phyloP scores from a whole-genome alignment of 2,329 filamentous ascomycete species.

The Cercospora janseana region DNA sequence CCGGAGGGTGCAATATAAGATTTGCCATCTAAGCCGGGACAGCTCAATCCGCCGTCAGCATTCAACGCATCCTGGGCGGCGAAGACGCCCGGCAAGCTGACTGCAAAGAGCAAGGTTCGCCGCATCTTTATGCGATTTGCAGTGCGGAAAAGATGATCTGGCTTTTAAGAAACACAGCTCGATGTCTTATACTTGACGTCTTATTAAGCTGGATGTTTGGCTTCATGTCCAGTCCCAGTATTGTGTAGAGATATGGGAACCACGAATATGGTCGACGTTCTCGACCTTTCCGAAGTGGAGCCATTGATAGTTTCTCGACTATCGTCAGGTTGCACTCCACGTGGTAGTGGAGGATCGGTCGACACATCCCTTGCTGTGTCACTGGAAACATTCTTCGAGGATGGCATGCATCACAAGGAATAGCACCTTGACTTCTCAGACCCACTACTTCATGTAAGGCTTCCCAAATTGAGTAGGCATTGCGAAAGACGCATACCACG shows the following conservation, averaged over 20 bases:
- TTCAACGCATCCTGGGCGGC: not conserved
- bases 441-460: not conserved
- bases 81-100: not conserved
- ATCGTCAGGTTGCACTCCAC: not conserved
- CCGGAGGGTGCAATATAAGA: conserved; percentile 27
- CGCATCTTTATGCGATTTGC: not conserved
- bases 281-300: not conserved
- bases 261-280: no score
- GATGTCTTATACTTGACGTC: no score
- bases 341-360: not conserved
- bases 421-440: not conserved
- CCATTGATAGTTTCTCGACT: not conserved
- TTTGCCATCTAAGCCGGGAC: conserved; percentile 27
- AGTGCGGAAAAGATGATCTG: not conserved
- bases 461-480: not conserved
- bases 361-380: not conserved
- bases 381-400: conserved; percentile 1
- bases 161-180: no score
- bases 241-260: not conserved
- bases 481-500: not conserved
- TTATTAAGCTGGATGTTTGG: no score
- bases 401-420: not conserved
- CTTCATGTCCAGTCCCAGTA: no score
- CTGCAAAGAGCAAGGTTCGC: not conserved
- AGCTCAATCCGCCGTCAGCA: conserved; percentile 16